Base-by-base conservation (phyloP, 257 asterid genomes). In the Handroanthus guayacan region DNA sequence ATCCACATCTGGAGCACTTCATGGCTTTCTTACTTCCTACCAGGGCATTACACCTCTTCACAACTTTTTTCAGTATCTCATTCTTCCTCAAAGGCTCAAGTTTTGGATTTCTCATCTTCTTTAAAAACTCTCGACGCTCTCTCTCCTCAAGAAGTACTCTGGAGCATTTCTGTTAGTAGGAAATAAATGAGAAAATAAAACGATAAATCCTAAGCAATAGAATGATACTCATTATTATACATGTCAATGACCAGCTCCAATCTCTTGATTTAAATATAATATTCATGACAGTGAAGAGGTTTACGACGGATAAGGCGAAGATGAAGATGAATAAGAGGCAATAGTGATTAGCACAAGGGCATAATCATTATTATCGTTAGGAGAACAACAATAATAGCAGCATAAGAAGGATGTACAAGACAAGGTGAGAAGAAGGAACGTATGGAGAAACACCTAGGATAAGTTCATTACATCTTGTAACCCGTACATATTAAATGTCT, bases 71-170 rank as follows among this genome's bases (percentile, higher is more conserved):
- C 45, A 79, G 72, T 50, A 79, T 10, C 56, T 79, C 96, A 62
- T 12, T 80, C 89, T 92, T 95, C 82, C 37, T 83, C 84, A 92
- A 79, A 61, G 81, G 90, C 77, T 95, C 99, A 36, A 52, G 14
- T 76, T 65, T 88, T 10, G 91, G 88, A 84, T 77, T 91, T 79
- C 99, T 87, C 91, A 92, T 95, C 87, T 81, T 87, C 87, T 70
- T 87, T 65, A 95, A 82, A 78, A 64, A 78, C 9, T 41, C 84
- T 45, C 58, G 84, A 67, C 90, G 88, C 2, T 71, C 86, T 68
- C 83, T 85, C 73, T 92, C 99, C 13, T 43, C 80, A 71, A 95
- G 90, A 78, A 95, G 94, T 74, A 89, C 76, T 54, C 84, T 83
- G 54, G 99, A 87, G 83, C 99, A 95, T 69, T 78, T 83, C 99